Percentiles rank a stretch among this genome's conserved stretches.
phyloP scores from a whole-genome alignment of 176 grass and related monocot species.

The Hyparrhenia diplandra region DNA sequence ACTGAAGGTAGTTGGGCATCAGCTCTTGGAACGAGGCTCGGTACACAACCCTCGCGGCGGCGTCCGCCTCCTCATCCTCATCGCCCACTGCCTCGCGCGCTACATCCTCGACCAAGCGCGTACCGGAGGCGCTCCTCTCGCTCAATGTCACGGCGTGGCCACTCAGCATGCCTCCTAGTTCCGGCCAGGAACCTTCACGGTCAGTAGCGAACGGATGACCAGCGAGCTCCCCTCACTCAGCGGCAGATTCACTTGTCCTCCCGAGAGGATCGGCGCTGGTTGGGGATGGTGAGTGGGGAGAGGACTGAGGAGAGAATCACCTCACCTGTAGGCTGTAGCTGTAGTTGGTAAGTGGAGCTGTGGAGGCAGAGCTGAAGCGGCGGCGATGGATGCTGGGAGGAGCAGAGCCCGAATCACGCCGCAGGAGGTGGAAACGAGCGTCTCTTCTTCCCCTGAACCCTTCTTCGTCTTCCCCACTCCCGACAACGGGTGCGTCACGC shows the following conservation, averaged over 20 bases:
- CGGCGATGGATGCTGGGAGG: neutral
- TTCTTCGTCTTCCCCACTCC: neutral
- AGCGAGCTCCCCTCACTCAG: neutral
- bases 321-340: neutral
- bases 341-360: no score
- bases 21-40: constrained; percentile 66
- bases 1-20: constrained; percentile 41
- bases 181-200: no score
- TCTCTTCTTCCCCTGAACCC: neutral
- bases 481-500: no score
- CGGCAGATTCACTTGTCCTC: neutral
- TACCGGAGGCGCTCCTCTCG: constrained; percentile 43
- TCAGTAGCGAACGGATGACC: neutral
- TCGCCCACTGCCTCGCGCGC: constrained; percentile 25
- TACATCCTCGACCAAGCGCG: constrained; percentile 41
- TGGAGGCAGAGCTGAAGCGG: neutral
- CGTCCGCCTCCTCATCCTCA: constrained; percentile 19
- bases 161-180: constrained; percentile 46
- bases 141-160: constrained; percentile 46
- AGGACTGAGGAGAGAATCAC: neutral
- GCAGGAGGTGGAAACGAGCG: neutral
- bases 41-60: constrained; percentile 37
- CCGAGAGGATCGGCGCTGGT: neutral
- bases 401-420: neutral
- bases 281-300: neutral